Conservation (phyloP, 2,329 filamentous ascomycete genomes). For the Diaporthe nobilis region DNA sequence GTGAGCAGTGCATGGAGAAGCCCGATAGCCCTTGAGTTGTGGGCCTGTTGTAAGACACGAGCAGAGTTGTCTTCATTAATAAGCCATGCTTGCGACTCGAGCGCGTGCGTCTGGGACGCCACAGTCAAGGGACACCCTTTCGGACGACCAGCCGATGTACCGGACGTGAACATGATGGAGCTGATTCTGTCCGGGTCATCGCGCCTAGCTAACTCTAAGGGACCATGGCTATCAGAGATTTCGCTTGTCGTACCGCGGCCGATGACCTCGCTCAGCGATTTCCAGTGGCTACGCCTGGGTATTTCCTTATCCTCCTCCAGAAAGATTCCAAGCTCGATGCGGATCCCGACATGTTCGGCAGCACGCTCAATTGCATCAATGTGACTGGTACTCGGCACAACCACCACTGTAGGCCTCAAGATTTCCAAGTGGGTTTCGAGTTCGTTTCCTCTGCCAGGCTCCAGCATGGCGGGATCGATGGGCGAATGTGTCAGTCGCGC, state of each 20-base stretch:
- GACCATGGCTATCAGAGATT: neutral
- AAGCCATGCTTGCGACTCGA: slow-evolving; percentile 4
- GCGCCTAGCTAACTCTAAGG: neutral
- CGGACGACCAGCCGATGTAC: neutral
- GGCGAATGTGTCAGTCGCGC: neutral
- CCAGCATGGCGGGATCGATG: neutral
- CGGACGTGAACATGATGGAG: slow-evolving; percentile 7
- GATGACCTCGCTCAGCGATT: neutral
- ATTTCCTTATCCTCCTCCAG: neutral
- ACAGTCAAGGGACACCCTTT: slow-evolving; percentile 1
- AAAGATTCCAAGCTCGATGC: neutral
- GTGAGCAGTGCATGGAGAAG: slow-evolving; percentile 3
- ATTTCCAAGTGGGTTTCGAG: neutral
- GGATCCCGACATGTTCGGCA: neutral
- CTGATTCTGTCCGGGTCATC: neutral
- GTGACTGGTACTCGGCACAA: neutral
- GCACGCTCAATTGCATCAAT: slow-evolving; percentile 1
- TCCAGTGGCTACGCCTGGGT: neutral
- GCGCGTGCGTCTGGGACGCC: neutral
- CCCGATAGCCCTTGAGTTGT: slow-evolving; percentile 2
- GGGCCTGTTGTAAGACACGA: neutral
- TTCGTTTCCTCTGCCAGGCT: neutral
- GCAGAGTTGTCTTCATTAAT: neutral
- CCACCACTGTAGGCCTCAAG: neutral
- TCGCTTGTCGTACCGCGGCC: neutral